phyloP scores from a whole-genome alignment of 179 eudicot species.

The Spergularia azorica region DNA sequence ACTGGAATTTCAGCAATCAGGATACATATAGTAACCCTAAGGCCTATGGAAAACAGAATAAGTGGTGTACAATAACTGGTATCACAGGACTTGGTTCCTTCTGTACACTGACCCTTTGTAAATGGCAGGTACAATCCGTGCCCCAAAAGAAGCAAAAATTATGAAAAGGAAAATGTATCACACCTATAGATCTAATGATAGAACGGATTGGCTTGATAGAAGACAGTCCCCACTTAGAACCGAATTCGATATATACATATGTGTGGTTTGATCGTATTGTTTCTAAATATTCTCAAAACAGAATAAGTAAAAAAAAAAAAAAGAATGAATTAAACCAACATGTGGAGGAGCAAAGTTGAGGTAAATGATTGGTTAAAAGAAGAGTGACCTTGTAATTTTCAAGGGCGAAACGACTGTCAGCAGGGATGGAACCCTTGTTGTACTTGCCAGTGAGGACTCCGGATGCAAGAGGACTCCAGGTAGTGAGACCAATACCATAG shows the following conservation, averaged over 20 bases:
- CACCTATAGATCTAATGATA: too few species aligned
- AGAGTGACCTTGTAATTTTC: constrained; percentile 83
- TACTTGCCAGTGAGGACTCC: constrained; percentile 97
- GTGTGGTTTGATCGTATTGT: too few species aligned
- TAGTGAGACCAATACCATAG: constrained; percentile 91
- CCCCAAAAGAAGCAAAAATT: too few species aligned
- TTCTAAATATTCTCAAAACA: too few species aligned
- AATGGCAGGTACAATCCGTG: too few species aligned
- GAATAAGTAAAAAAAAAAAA: too few species aligned
- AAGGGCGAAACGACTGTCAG: constrained; percentile 86
- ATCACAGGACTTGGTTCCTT: neutral
- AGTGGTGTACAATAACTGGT: constrained; percentile 11
- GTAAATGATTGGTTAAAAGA: neutral
- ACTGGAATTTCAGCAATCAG: neutral
- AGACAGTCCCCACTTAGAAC: too few species aligned
- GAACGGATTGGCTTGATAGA: too few species aligned
- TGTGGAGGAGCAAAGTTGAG: neutral
- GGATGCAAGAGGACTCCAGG: constrained; percentile 99
- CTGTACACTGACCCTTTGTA: too few species aligned
- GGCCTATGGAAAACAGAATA: neutral
- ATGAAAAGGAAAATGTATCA: too few species aligned
- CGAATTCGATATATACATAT: too few species aligned
- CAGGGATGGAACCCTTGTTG: constrained; percentile 59
- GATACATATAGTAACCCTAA: neutral
- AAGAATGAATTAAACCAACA: too few species aligned